Conservation (phyloP, 2,329 filamentous ascomycete species). For the Purpureocillium takamizusanense region DNA sequence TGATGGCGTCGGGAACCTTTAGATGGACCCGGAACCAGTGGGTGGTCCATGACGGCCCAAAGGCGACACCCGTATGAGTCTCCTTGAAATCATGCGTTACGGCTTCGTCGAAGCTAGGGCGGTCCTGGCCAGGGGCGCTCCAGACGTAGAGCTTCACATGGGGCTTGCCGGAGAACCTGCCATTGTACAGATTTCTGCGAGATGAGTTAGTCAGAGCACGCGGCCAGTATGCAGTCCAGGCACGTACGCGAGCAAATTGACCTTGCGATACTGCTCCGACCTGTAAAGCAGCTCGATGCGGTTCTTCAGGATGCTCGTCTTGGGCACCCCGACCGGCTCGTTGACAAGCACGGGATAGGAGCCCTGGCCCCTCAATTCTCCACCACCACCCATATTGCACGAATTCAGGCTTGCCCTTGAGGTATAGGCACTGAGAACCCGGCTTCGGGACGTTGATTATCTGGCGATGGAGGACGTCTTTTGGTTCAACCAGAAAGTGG, state of each 20-base stretch:
- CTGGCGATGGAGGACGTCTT: conserved; percentile 8
- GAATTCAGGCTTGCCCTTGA: too few relatives aligned
- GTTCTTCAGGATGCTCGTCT: conserved; percentile 75
- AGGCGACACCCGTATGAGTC: conserved; percentile 66
- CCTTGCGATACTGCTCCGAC: conserved; percentile 65
- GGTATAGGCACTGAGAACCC: conserved; percentile 29
- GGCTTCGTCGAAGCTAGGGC: conserved; percentile 83
- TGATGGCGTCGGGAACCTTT: conserved; percentile 64
- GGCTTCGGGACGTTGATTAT: conserved; percentile 20
- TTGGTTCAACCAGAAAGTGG: too few relatives aligned
- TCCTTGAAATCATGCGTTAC: conserved; percentile 63
- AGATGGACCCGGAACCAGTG: conserved; percentile 91
- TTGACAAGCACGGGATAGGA: conserved; percentile 44
- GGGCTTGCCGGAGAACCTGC: conserved; percentile 51
- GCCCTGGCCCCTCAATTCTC: conserved; percentile 32
- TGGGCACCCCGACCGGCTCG: conserved; percentile 64
- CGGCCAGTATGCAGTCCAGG: neutral
- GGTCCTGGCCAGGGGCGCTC: conserved; percentile 67
- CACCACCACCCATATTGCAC: conserved; percentile 41
- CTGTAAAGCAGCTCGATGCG: conserved; percentile 75
- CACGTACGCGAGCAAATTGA: conserved; percentile 63
- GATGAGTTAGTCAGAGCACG: conserved; percentile 6
- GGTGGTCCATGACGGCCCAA: conserved; percentile 93
- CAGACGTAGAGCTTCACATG: conserved; percentile 81
- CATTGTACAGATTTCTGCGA: conserved; percentile 28